Base-by-base conservation (phyloP, 805 yeast species). In the Saccharomyces eubayanus region DNA sequence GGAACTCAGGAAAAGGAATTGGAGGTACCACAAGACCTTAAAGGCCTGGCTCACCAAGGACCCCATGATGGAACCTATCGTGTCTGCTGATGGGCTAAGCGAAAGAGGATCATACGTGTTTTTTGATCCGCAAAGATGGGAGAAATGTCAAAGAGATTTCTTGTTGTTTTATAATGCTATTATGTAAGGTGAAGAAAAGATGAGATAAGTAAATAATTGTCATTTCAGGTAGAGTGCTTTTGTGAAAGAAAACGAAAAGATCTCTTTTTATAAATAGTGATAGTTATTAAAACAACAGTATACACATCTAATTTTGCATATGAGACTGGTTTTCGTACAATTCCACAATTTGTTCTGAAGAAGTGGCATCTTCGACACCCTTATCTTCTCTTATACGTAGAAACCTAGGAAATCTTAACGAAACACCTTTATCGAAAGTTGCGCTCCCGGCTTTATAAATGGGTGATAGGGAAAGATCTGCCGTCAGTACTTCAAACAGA, bases 31-130 rank as follows among this genome's bases (percentile, higher is more conserved):
- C 72, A 92, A 90, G 72, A 96, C 89, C 57, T 79, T 94, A 53
- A 95, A 91, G 73, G 90, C 94, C 51, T 94, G 99, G 99, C 74
- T 94, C 55, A 94, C 99, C 11, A 94, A 94, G 70, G 97, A 90
- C 64, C 87, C 96, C 29, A 81, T 82, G 62, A 83, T 84, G 57
- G 98, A 92, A 69, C 97, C 97, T 1, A 80, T 88, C 14, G 88
- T 89, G 55, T 81, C 86, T 31, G 85, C 85, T 40, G 92, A 87
- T 54, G 78, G 75, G 36, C 52, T 67, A 24, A 89, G 91, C 53
- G 99, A 94, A 72, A 80, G 92, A 57, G 98, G 99, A 1, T 83
- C 90, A 9, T 94, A 94, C 67, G 84, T 91, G 27, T 92, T 94
- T 69, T 94, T 94, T 68, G 98, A 94, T 65, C 97, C 98, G 4